These are phyloP conservation scores for Gynostemma pentaphyllum DNA, from an alignment of 306 rosid genomes.

Conservation along the genomic window DNA sequence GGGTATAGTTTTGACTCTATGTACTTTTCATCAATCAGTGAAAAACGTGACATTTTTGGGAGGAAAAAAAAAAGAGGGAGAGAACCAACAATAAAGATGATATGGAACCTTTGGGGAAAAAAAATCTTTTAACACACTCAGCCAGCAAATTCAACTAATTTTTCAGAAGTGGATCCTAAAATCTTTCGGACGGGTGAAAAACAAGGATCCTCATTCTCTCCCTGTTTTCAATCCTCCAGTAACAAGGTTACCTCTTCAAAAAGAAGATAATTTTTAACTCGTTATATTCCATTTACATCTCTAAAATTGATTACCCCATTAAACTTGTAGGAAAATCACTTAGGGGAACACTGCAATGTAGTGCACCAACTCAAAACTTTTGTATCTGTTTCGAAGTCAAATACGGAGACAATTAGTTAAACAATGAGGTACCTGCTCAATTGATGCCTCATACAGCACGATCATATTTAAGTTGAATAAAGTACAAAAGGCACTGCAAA, in stretches of 20 bases:
- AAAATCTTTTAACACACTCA: background rate
- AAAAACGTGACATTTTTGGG: too few relatives aligned
- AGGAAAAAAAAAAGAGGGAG: too few relatives aligned
- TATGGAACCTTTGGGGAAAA: background rate
- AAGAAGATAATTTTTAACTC: background rate
- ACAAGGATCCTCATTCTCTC: background rate
- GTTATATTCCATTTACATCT: background rate
- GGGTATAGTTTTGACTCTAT: too few relatives aligned
- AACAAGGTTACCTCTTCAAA: background rate
- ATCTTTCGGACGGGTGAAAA: background rate
- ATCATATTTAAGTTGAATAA: conserved; percentile 34
- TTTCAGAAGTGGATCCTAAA: background rate
- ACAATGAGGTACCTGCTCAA: conserved; percentile 7
- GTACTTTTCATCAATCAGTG: too few relatives aligned
- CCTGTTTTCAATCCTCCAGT: background rate
- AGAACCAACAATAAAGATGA: background rate
- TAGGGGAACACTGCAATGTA: background rate
- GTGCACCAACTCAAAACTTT: background rate
- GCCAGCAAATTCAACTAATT: background rate
- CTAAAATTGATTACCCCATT: background rate
- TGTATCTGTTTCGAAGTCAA: background rate
- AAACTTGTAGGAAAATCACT: background rate
- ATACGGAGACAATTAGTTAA: background rate
- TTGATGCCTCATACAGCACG: background rate
- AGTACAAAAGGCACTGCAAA: conserved; percentile 70